A percentile compares a stretch with the other conserved stretches of the same genome.
Conservation (phyloP, 306 rosid genomes). For the Cucurbita maxima region DNA sequence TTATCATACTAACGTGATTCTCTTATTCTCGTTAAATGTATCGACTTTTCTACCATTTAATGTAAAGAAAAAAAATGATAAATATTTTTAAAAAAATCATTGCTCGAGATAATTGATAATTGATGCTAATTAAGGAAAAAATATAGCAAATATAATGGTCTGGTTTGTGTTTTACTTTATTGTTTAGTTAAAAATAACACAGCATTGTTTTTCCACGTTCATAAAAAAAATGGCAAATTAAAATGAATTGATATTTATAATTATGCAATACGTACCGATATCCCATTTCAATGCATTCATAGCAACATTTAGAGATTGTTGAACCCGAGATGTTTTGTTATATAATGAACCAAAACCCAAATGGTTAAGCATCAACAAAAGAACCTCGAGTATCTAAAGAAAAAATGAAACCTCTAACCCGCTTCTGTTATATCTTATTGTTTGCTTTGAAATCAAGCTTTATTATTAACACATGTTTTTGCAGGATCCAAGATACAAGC, state of each 20-base stretch:
- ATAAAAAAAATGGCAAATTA: neutral
- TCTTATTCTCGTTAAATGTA: too few relatives aligned
- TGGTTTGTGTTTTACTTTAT: neutral
- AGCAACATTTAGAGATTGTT: neutral
- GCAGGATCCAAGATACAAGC: neutral
- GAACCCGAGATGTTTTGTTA: neutral
- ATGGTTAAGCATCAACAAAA: neutral
- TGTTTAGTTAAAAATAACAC: neutral
- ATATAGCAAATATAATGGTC: neutral
- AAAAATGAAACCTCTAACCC: neutral
- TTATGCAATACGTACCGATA: neutral
- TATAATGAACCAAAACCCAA: neutral
- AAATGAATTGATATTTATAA: neutral
- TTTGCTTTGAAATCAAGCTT: neutral
- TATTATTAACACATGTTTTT: neutral
- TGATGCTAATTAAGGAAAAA: neutral
- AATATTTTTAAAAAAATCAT: too few relatives aligned
- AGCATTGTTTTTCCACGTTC: neutral
- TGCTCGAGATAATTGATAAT: too few relatives aligned
- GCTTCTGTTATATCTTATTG: neutral
- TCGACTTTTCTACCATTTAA: too few relatives aligned
- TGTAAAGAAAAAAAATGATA: too few relatives aligned
- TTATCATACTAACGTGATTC: too few relatives aligned
- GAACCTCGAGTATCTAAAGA: neutral
- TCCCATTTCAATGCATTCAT: neutral